Base-by-base conservation (phyloP, 139 green algal genomes). In the Chlamydomonas applanata region DNA sequence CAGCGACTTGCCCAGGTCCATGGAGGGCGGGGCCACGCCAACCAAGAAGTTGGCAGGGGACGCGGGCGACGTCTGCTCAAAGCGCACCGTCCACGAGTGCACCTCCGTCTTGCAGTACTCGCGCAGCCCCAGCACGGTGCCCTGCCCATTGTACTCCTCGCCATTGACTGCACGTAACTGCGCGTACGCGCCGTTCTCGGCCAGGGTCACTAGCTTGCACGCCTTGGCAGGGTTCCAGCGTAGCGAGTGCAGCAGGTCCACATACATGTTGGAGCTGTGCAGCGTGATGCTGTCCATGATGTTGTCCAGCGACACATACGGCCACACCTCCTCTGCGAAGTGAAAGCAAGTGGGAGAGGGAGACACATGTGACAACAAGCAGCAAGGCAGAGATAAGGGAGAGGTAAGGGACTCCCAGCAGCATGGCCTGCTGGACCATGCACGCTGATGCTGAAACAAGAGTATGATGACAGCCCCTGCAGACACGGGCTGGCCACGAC, bases 261-360 rank as follows among this genome's bases (percentile, higher is more conserved):
- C 69, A 68, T 87, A 90, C 85, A 90, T 90, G 72, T 45, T 83
- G 77, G 67, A 82, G 44, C 72, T 83, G 78, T 90, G 85, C 72
- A 90, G 80, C 17, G 85, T 90, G 73, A 90, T 88, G 54, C 76
- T 85, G 78, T 90, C 85, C 85, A 90, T 90, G 75, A 90, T 86
- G 80, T 90, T 90, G 82, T 90, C 85, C 72, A 90, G 73, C 14
- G 85, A 90, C 44, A 90, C 75, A 78, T 90, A 90, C 0, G 85
- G 79, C 82, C 82, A 90, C 59, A 90, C 79, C 79, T 90, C 85
- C 64, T 90, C 85, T 89, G 80, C 56, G 52, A 27, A n/a, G n/a
- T n/a, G n/a, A n/a, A n/a, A n/a, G n/a, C n/a, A n/a, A n/a, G n/a
- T n/a, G n/a, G n/a, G n/a, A n/a, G n/a, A n/a, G n/a, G n/a, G n/a